phyloP scores from a whole-genome alignment of 345 rosid species.

The Salix brachista region DNA sequence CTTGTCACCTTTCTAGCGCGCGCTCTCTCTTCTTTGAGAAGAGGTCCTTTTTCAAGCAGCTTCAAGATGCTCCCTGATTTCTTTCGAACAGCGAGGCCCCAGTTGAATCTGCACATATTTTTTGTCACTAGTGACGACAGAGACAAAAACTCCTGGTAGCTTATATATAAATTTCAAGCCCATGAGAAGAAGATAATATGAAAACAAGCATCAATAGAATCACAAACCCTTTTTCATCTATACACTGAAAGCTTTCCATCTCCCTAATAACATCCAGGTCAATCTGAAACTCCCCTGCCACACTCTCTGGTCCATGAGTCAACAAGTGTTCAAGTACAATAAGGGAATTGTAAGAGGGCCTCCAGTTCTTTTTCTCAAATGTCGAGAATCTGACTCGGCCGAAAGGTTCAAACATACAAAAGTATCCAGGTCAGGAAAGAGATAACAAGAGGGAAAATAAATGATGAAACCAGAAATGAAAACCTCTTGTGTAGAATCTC shows the following conservation, averaged over 20 bases:
- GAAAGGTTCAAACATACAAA: not conserved
- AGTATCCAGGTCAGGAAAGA: not conserved
- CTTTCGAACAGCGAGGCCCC: conserved; percentile 81
- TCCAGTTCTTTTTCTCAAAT: conserved; percentile 79
- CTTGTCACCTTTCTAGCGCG: conserved; percentile 73
- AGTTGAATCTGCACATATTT: conserved; percentile 58
- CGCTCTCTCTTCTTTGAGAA: conserved; percentile 69
- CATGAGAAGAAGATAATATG: not conserved
- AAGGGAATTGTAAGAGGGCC: conserved; percentile 65
- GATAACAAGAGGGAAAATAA: not conserved
- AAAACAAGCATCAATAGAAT: not conserved
- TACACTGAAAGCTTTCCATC: conserved; percentile 57
- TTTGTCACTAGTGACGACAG: too few relatives aligned
- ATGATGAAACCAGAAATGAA: not conserved
- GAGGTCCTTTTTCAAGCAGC: conserved; percentile 59
- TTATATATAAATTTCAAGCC: not conserved
- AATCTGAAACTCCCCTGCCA: conserved; percentile 64
- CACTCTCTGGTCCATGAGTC: conserved; percentile 96
- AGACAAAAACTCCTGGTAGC: not conserved
- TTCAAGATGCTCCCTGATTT: conserved; percentile 64
- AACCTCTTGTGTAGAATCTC: conserved; percentile 78
- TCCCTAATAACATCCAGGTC: conserved; percentile 49
- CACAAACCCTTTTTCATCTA: conserved; percentile 7
- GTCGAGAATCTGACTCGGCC: conserved; percentile 45
- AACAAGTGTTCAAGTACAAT: conserved; percentile 70